Base-by-base conservation (phyloP, 148 eudicot genomes). In the Amaranthus palmeri region DNA sequence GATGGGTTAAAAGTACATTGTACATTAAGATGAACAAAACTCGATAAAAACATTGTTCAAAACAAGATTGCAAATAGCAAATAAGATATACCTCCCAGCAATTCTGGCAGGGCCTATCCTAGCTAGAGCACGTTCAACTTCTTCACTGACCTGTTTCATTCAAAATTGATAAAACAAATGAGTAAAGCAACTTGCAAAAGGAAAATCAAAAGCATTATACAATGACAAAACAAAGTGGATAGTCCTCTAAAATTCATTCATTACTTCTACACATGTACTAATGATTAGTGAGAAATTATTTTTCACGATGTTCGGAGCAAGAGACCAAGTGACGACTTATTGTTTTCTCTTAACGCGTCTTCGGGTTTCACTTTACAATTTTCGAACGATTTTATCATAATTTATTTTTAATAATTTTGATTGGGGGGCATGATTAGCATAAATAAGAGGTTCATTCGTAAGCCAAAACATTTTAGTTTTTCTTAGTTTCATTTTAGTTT, bases 71-170 rank as follows among this genome's bases (percentile, higher is more conserved):
- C n/a, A 51, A 59, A 43, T 48, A 65, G 47, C 42, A 65, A 4
- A 66, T 17, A 65, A 17, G 36, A 25, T 77, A 61, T 81, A 93
- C 98, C 96, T 90, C 59, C 87, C 87, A 67, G 54, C 70, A 61
- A 88, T 76, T 85, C 74, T 86, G 25, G 89, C 79, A 58, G 92
- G 88, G 54, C 82, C 90, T 54, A 93, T 74, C 81, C 86, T 85
- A 49, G 96, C 88, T 73, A 93, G 77, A 82, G 98, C 98, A 45
- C 98, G 92, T 81, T 93, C 98, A 48, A 93, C 96, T 81, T 93
- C 98, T 83, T 90, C 98, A 80, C 98, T 93, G 65, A 93, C 98
- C 98, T 93, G 81, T 77, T 71, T 57, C 65, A 69, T 50, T 59
- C 62, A 71, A 55, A 63, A 67, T 58, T 67, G 46, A 74, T 55